A percentile compares a stretch with the other conserved stretches of the same genome.
phyloP scores from a whole-genome alignment of 192 early-diverging fungal genomes.

The Powellomyces hirtus region DNA sequence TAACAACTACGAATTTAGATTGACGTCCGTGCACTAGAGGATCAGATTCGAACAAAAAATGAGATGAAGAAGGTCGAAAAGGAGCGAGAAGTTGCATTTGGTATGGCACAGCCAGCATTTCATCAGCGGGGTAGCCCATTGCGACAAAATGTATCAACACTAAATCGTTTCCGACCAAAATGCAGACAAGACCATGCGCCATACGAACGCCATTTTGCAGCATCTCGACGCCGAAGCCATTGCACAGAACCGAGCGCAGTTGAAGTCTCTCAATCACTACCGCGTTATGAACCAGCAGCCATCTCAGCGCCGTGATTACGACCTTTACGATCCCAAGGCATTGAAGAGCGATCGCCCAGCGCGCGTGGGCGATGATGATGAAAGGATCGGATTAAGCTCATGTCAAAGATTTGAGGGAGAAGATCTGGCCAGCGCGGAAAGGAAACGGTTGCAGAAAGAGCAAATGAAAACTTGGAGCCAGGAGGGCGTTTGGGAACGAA shows the following conservation, averaged over 20 bases:
- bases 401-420: slow-evolving; percentile 58
- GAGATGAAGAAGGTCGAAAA: slow-evolving; percentile 42
- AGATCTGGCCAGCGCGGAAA: slow-evolving; percentile 38
- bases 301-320: slow-evolving; percentile 51
- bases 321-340: slow-evolving; percentile 53
- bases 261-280: slow-evolving; percentile 42
- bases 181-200: slow-evolving; percentile 32
- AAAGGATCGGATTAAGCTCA: slow-evolving; percentile 39
- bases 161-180: background rate
- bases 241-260: slow-evolving; percentile 22
- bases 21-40: slow-evolving; percentile 52
- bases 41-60: slow-evolving; percentile 56
- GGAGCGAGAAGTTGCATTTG: slow-evolving; percentile 43
- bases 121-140: too few relatives aligned
- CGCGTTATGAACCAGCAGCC: slow-evolving; percentile 42
- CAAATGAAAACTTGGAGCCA: slow-evolving; percentile 54
- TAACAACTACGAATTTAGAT: slow-evolving; percentile 40
- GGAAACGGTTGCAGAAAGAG: slow-evolving; percentile 42
- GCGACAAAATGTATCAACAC: background rate
- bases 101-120: slow-evolving; percentile 18
- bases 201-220: slow-evolving; percentile 47
- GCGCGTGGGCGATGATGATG: slow-evolving; percentile 44
- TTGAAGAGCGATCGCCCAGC: slow-evolving; percentile 49
- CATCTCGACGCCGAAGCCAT: slow-evolving; percentile 46
- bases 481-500: slow-evolving; percentile 46